Evolutionary conservation across 2,329 filamentous ascomycete genomes (phyloP).

Genomic region (Cladosporium phlei): DNA sequence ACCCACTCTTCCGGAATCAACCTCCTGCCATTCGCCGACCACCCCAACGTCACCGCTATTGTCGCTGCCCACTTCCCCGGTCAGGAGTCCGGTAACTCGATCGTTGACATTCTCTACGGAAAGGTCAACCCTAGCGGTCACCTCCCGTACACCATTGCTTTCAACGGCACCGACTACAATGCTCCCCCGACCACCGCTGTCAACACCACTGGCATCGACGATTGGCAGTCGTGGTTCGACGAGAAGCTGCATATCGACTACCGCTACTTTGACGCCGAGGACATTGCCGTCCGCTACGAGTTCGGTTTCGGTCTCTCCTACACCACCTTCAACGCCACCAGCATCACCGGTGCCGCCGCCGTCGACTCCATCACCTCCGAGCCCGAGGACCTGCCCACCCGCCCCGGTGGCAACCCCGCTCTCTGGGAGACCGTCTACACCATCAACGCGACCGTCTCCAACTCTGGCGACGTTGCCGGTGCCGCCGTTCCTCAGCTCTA

Average conservation of each 20-base stretch:
- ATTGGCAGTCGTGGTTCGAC: slow-evolving; percentile 65
- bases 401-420: slow-evolving; percentile 33
- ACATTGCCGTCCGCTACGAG: slow-evolving; percentile 68
- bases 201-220: slow-evolving; percentile 12
- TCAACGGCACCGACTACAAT: slow-evolving; percentile 18
- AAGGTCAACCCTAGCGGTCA: slow-evolving; percentile 36
- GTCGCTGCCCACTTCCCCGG: slow-evolving; percentile 40
- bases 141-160: slow-evolving; percentile 45
- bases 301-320: slow-evolving; percentile 83
- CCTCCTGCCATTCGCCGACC: slow-evolving; percentile 38
- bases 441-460: slow-evolving; percentile 46
- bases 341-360: slow-evolving; percentile 29
- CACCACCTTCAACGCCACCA: slow-evolving; percentile 56
- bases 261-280: slow-evolving; percentile 72
- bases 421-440: slow-evolving; percentile 54
- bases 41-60: slow-evolving; percentile 41
- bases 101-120: slow-evolving; percentile 38
- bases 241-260: slow-evolving; percentile 85
- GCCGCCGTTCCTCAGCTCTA: slow-evolving; percentile 55
- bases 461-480: slow-evolving; percentile 47
- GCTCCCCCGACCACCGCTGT: slow-evolving; percentile 29
- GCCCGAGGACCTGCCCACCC: slow-evolving; percentile 9
- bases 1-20: slow-evolving; percentile 41
- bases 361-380: slow-evolving; percentile 26
- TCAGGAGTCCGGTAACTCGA: slow-evolving; percentile 38